phyloP scores from a whole-genome alignment of 345 rosid genomes.

The Eucalyptus curtisii region DNA sequence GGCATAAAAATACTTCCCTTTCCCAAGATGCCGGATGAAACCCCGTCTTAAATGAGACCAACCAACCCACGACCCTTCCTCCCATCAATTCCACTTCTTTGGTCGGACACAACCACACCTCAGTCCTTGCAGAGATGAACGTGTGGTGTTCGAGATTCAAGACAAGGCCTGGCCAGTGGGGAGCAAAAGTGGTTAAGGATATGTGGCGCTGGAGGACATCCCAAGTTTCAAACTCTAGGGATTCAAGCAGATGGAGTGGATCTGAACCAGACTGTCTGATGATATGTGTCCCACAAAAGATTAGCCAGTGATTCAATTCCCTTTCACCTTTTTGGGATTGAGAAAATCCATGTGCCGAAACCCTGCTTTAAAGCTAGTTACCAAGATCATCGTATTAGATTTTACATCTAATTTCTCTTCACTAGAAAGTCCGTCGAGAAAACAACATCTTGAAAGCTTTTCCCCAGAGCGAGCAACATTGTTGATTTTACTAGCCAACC shows the following conservation, averaged over 20 bases:
- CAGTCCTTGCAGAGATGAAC: neutral
- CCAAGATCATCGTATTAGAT: neutral
- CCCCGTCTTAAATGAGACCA: neutral
- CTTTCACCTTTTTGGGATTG: neutral
- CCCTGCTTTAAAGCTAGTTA: neutral
- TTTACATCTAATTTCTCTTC: neutral
- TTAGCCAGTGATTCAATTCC: neutral
- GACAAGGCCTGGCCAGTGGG: neutral
- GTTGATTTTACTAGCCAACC: neutral
- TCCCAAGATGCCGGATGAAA: neutral
- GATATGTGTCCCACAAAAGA: neutral
- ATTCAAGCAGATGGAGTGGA: neutral
- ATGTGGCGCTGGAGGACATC: neutral
- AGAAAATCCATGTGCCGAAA: neutral
- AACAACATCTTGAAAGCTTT: neutral
- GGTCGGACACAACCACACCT: neutral
- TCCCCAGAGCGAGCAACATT: neutral
- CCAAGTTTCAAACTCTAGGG: neutral
- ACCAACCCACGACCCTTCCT: neutral
- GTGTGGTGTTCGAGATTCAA: neutral
- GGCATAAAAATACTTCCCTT: neutral
- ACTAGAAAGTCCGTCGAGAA: neutral
- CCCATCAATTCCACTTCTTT: neutral
- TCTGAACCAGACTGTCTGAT: neutral
- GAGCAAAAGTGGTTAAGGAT: neutral